Base-by-base conservation (phyloP, 164 flowering plant species). In the Vitis rupestris region DNA sequence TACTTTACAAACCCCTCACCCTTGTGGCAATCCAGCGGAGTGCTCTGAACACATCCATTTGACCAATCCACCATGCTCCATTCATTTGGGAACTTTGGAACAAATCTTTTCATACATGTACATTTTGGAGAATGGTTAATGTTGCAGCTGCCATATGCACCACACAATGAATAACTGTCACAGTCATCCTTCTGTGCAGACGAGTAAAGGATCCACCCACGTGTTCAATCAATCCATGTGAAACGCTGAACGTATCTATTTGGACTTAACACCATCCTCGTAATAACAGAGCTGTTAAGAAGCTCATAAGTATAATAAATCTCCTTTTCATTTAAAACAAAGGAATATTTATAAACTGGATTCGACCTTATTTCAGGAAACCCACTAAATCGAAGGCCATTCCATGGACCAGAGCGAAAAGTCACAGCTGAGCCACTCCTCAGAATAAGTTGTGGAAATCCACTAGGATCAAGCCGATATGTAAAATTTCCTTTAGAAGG, bases 41-140 rank as follows among this genome's bases (percentile, higher is more conserved):
- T 59, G 17, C 59, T 56, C 52, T 74, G 63, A 3, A 61, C 71
- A 47, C 80, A 77, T 50, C 80, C 80, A 19, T 57, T 10, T 11
- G 74, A 55, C 68, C 73, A 55, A 19, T 73, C 59, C 10, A 61
- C 27, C 14, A 3, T 10, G 13, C 44, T 53, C 80, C 80, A 77
- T n/a, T 70, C 61, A 9, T 63, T 17, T 4, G 10, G 55, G 2
- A 47, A 49, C 49, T 70, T 77, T 1, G 80, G 80, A 3, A 55
- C 27, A 48, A 56, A 77, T 3, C 80, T 74, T 15, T 65, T 37
- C 57, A 73, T 52, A 27, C 80, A 77, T 9, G 12, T 44, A 59
- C 80, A 73, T 8, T 30, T 10, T 23, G 70, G 61, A 12, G 71
- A 58, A 7, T 61, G 10, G 31, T 2, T 17, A 60, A 50, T 30